A percentile compares a stretch with the other conserved stretches of the same genome.
These are phyloP conservation scores for Blastobotrys attinorum DNA, from an alignment of 805 yeast species.

Conservation along the genomic window DNA sequence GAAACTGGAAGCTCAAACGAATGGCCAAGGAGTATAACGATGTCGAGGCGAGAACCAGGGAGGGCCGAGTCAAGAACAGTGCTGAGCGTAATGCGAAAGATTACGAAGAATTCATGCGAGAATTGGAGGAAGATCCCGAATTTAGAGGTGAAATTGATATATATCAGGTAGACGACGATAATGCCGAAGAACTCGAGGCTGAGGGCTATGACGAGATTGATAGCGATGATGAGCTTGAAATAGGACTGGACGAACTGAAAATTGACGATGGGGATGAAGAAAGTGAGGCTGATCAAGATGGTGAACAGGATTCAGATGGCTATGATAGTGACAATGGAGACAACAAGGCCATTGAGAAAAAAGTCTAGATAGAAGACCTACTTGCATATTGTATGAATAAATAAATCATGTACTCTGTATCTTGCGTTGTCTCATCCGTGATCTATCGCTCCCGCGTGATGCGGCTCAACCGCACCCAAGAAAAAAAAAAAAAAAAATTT, in stretches of 20 bases:
- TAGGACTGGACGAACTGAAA: conserved; percentile 11
- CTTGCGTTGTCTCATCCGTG: no score
- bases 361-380: no score
- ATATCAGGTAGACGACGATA: conserved; percentile 48
- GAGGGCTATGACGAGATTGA: not conserved
- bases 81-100: conserved; percentile 62
- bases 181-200: conserved; percentile 47
- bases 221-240: conserved; percentile 12
- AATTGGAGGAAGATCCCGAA: conserved; percentile 21
- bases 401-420: no score
- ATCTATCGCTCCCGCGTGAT: no score
- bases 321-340: not conserved
- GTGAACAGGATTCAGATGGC: conserved; percentile 3
- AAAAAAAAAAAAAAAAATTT: no score
- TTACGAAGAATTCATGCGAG: conserved; percentile 19
- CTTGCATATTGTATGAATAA: no score
- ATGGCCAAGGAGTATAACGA: conserved; percentile 96
- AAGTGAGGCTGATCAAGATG: conserved; percentile 7
- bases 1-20: conserved; percentile 55
- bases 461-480: no score
- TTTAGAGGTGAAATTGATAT: conserved; percentile 67
- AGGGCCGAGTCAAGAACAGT: conserved; percentile 42
- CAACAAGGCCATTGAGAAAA: no score
- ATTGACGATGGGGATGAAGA: conserved; percentile 5
- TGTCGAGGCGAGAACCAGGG: conserved; percentile 6